Conservation (phyloP, 1,139 yeast species). For the Scheffersomyces segobiensis region DNA sequence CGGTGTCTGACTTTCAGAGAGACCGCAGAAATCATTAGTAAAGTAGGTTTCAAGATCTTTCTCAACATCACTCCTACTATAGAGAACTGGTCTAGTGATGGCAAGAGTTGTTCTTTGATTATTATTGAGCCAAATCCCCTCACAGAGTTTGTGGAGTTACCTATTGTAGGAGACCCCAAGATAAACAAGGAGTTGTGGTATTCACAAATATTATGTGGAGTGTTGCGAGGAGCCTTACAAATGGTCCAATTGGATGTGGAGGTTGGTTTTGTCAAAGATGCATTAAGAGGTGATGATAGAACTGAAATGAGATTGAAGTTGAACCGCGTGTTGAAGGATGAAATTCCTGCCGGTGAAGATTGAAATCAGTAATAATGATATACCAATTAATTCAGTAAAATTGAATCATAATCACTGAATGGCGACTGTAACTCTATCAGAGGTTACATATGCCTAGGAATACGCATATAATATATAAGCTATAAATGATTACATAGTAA, state of each 20-base stretch:
- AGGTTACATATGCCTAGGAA: background rate
- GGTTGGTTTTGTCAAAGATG: slow-evolving; percentile 76
- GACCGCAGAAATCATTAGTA: slow-evolving; percentile 83
- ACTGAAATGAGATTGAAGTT: slow-evolving; percentile 80
- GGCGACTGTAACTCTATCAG: background rate
- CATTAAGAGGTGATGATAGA: slow-evolving; percentile 74
- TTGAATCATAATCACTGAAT: background rate
- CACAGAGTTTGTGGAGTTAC: slow-evolving; percentile 93
- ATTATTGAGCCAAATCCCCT: slow-evolving; percentile 80
- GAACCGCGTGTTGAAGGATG: slow-evolving; percentile 78
- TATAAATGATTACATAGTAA: background rate
- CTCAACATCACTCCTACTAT: slow-evolving; percentile 78
- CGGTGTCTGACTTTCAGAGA: slow-evolving; percentile 80
- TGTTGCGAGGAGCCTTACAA: slow-evolving; percentile 85
- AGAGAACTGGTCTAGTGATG: slow-evolving; percentile 76
- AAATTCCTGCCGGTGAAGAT: slow-evolving; percentile 96
- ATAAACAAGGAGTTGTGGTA: slow-evolving; percentile 85
- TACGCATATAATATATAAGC: background rate
- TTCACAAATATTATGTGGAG: slow-evolving; percentile 87
- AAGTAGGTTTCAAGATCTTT: slow-evolving; percentile 88
- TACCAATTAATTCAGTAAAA: background rate
- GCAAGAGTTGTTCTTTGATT: slow-evolving; percentile 70
- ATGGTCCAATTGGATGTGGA: slow-evolving; percentile 96
- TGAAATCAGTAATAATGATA: slow-evolving; percentile 20
- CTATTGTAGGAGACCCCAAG: slow-evolving; percentile 58